These are phyloP conservation scores for Kwoniella heveanensis DNA, from an alignment of 768 basidiomycete genomes.

Conservation along the genomic window DNA sequence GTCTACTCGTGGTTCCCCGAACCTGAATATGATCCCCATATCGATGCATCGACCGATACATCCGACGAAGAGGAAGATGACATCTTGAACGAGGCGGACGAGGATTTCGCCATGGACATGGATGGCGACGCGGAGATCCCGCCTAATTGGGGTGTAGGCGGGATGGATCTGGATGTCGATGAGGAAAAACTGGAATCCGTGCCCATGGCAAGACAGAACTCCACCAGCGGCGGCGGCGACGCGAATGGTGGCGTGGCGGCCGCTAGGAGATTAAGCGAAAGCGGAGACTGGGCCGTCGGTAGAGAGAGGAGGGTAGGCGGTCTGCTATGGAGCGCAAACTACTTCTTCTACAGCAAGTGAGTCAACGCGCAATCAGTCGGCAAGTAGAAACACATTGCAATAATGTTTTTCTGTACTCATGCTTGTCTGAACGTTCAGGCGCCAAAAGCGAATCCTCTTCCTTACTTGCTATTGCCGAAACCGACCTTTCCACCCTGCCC, in stretches of 20 bases:
- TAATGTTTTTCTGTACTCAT: too few species aligned
- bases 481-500: conserved; percentile 29
- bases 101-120: conserved; percentile 25
- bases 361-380: conserved; percentile 49
- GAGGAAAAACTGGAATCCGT: conserved; percentile 10
- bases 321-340: conserved; percentile 91
- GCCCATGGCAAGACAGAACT: conserved; percentile 16
- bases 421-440: too few species aligned
- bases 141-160: conserved; percentile 39
- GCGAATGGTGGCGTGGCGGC: background rate
- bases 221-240: conserved; percentile 10
- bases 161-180: conserved; percentile 48
- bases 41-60: conserved; percentile 55
- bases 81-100: conserved; percentile 50
- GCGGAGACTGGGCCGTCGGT: conserved; percentile 15
- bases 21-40: conserved; percentile 88
- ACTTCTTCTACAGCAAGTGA: conserved; percentile 95
- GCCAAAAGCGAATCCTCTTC: conserved; percentile 80
- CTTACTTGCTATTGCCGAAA: conserved; percentile 88
- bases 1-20: conserved; percentile 93
- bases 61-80: conserved; percentile 64
- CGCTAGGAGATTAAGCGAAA: conserved; percentile 11
- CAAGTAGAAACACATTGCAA: too few species aligned
- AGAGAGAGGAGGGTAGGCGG: conserved; percentile 61
- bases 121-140: conserved; percentile 36